A percentile compares a stretch with the other conserved stretches of the same genome.
Evolutionary conservation across 164 flowering plant genomes (phyloP).

Genomic region (Sextonia rubra): DNA sequence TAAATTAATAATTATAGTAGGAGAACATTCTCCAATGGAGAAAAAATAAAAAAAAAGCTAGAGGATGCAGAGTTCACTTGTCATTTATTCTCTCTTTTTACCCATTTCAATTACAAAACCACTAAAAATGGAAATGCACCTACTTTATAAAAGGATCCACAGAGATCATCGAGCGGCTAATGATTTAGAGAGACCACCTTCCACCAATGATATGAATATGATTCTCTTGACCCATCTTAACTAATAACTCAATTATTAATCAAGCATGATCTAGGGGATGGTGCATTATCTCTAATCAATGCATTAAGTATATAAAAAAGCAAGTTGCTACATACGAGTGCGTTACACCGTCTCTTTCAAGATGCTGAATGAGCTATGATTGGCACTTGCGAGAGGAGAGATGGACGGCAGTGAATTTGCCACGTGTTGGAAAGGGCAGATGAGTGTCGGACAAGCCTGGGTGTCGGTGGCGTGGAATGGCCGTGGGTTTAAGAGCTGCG

Average conservation of each 20-base stretch:
- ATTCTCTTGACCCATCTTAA: neutral
- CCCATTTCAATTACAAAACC: no score
- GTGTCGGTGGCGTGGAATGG: conserved; percentile 1
- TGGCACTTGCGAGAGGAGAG: neutral
- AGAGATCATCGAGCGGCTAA: neutral
- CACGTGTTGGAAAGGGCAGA: neutral
- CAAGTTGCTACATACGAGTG: neutral
- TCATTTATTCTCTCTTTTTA: no score
- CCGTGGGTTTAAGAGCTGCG: neutral
- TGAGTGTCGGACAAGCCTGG: neutral
- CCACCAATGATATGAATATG: conserved; percentile 3
- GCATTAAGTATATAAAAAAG: neutral
- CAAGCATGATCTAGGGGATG: neutral
- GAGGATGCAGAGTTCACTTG: no score
- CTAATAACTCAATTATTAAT: neutral
- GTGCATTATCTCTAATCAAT: neutral
- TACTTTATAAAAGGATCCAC: no score
- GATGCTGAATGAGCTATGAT: neutral
- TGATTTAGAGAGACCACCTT: conserved; percentile 3
- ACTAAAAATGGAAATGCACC: no score
- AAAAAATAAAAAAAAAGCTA: no score
- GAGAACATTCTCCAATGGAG: no score
- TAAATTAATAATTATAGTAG: no score
- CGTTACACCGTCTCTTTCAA: neutral
- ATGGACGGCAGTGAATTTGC: neutral